Evolutionary conservation across 176 grass and related monocot species (phyloP), one percentile per base, ranked within the genome.

Genomic region (Eleusine indica): DNA sequence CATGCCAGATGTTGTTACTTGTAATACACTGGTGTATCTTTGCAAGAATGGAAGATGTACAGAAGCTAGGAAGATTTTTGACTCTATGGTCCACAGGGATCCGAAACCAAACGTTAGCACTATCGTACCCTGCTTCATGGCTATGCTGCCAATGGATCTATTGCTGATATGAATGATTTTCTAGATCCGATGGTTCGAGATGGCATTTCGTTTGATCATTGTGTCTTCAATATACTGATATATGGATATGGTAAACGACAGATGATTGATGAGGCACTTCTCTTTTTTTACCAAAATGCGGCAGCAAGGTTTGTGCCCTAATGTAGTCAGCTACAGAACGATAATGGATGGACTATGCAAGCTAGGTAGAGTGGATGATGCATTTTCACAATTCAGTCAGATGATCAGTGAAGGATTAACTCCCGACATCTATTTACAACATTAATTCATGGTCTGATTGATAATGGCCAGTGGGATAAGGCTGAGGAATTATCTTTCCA

Each of bases 21-120:
- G 53, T 66, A 78, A 0, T 17, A 30, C 5, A 3, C n/a, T 82
- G 7, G 74, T 78, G 25, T 73, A 56, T 56, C 32, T 68, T 56
- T 86, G 78, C 35, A 86, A 83, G 74, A 38, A 69, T 9, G 21
- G 11, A 18, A 9, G 84, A 78, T 68, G 4, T 16, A 41, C 48
- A 16, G 30, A 75, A 13, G 73, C 73, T 21, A 75, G 49, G 19
- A 57, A 57, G 17, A 13, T 75, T 39, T 75, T 75, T 57, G 17
- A 57, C 37, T 56, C 16, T 75, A 75, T 75, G 51, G 11, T 56
- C 11, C 9, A 39, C 10, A 75, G 1, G 51, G 51, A 49, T 12
- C 10, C 7, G 6, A 39, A 38, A 56, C 30, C 73, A 19, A 9
- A 21, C 14, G 9, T 0, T 12, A 19, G 4, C 3, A 39, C 17